Percentiles rank a stretch among this genome's conserved stretches.
phyloP scores from a whole-genome alignment of 495 filamentous ascomycete genomes.

The Penicillium bialowiezense region DNA sequence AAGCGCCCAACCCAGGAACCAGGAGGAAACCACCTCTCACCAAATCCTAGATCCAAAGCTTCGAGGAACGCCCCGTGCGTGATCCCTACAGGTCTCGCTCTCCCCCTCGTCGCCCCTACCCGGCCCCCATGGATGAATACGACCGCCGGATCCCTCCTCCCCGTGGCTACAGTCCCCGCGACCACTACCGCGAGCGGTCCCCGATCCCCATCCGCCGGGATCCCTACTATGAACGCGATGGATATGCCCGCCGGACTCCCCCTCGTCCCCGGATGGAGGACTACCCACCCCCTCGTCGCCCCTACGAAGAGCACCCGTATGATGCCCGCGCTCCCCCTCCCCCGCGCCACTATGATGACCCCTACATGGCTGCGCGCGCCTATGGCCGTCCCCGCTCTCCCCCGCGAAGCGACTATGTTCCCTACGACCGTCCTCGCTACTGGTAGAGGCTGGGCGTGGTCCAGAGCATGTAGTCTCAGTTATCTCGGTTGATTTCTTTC shows the following conservation, averaged over 20 bases:
- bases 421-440: conserved; percentile 46
- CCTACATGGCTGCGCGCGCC: conserved; percentile 40
- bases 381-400: conserved; percentile 46
- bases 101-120: conserved; percentile 61
- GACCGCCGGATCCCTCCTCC: conserved; percentile 72
- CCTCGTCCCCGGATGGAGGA: conserved; percentile 76
- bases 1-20: conserved; percentile 35
- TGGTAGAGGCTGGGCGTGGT: conserved; percentile 33
- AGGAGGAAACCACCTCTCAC: conserved; percentile 24
- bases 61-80: conserved; percentile 65
- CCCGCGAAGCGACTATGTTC: conserved; percentile 40
- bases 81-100: conserved; percentile 76
- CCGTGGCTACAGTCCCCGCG: conserved; percentile 77
- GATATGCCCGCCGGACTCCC: conserved; percentile 65
- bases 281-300: conserved; percentile 57
- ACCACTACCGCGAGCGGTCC: conserved; percentile 84
- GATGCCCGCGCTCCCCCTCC: conserved; percentile 42
- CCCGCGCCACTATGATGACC: conserved; percentile 46
- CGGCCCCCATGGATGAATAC: conserved; percentile 64
- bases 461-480: conserved; percentile 16
- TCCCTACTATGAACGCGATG: conserved; percentile 71
- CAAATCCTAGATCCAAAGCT: conserved; percentile 51
- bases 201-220: conserved; percentile 72
- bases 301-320: conserved; percentile 51
- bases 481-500: conserved; percentile 1